Conservation (phyloP, 2,329 filamentous ascomycete species). For the Colletotrichum sp. region DNA sequence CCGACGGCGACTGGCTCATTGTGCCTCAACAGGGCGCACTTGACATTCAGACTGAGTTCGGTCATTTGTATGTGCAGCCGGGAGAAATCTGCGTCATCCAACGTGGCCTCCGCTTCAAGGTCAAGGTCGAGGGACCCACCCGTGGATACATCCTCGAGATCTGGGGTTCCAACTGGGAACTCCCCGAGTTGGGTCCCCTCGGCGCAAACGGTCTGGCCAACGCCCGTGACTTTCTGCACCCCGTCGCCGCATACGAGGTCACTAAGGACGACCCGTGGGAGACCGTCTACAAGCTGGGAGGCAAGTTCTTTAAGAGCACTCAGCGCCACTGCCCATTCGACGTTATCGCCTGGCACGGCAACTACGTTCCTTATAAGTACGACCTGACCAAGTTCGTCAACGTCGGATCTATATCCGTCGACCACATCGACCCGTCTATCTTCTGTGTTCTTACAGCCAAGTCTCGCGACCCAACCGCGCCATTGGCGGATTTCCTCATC, state of each 20-base stretch:
- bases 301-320: constrained; percentile 62
- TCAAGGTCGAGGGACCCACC: constrained; percentile 63
- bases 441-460: constrained; percentile 69
- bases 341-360: constrained; percentile 76
- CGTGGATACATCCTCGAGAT: constrained; percentile 72
- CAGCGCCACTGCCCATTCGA: constrained; percentile 74
- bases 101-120: constrained; percentile 58
- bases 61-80: constrained; percentile 66
- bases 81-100: constrained; percentile 73
- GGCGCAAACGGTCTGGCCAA: constrained; percentile 72
- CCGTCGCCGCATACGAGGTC: constrained; percentile 62
- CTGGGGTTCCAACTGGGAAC: constrained; percentile 67
- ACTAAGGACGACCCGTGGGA: constrained; percentile 58
- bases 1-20: constrained; percentile 72
- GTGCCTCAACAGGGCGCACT: constrained; percentile 69
- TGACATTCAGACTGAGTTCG: constrained; percentile 73
- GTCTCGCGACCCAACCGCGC: constrained; percentile 56
- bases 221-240: constrained; percentile 67
- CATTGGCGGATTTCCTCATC: constrained; percentile 69
- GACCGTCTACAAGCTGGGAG: constrained; percentile 66
- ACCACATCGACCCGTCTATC: constrained; percentile 71
- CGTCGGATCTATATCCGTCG: constrained; percentile 61
- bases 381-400: constrained; percentile 62
- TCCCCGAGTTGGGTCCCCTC: constrained; percentile 71
- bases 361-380: constrained; percentile 66